A percentile compares a stretch with the other conserved stretches of the same genome.
Evolutionary conservation across 2,329 filamentous ascomycete species (phyloP).

Genomic region (Colletotrichum australisinense): DNA sequence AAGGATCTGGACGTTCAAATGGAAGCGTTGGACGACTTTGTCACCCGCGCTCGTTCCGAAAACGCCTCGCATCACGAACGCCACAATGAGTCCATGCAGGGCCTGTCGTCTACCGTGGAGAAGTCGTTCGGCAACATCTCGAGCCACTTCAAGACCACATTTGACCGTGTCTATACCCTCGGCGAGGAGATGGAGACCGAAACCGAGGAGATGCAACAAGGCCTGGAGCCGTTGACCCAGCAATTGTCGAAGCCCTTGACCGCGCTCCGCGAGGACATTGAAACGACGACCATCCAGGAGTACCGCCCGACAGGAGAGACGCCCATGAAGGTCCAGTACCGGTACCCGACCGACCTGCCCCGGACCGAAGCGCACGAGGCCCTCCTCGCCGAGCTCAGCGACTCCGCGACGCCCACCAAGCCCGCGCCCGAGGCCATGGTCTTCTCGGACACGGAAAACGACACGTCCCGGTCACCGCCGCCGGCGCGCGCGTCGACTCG

Average conservation of each 20-base stretch:
- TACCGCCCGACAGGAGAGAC: constrained; percentile 89
- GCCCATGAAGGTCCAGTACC: constrained; percentile 83
- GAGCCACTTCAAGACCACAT: constrained; percentile 75
- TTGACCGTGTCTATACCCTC: constrained; percentile 75
- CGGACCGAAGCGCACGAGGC: constrained; percentile 69
- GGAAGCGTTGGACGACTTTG: constrained; percentile 89
- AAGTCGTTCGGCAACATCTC: constrained; percentile 79
- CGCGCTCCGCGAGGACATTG: constrained; percentile 77
- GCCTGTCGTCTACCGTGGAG: constrained; percentile 75
- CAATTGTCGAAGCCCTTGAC: constrained; percentile 76
- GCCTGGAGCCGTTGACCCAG: constrained; percentile 69
- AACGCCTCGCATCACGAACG: constrained; percentile 82
- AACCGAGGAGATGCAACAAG: constrained; percentile 66
- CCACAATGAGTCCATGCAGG: constrained; percentile 74
- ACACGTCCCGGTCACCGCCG: constrained; percentile 18
- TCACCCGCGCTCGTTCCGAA: constrained; percentile 81
- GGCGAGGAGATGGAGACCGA: constrained; percentile 74
- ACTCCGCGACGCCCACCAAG: constrained; percentile 42
- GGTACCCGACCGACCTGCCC: constrained; percentile 83
- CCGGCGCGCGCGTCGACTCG: constrained; percentile 31
- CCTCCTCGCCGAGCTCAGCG: constrained; percentile 56
- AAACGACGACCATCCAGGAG: constrained; percentile 74
- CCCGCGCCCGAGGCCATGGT: constrained; percentile 42
- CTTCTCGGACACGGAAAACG: constrained; percentile 53
- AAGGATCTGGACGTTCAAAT: constrained; percentile 89